Percentiles rank a stretch among this genome's conserved stretches.
Evolutionary conservation across 2,329 filamentous ascomycete species (phyloP).

Genomic region (Polytolypa hystricis): DNA sequence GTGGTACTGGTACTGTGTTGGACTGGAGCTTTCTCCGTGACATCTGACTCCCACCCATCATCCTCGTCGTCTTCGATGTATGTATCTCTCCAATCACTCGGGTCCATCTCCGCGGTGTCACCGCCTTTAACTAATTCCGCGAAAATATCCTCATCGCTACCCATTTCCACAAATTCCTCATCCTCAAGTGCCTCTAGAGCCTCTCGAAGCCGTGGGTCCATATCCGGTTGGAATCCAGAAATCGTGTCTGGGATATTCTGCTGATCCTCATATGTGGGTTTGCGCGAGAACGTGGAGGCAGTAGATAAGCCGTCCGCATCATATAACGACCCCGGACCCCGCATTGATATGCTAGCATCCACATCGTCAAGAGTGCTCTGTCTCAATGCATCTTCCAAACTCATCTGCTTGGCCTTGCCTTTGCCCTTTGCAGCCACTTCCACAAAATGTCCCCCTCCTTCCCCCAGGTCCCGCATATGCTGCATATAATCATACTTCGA

Average conservation of each 20-base stretch:
- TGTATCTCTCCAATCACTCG: slow-evolving; percentile 64
- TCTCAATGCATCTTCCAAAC: slow-evolving; percentile 73
- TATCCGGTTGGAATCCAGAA: slow-evolving; percentile 90
- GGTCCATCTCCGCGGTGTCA: slow-evolving; percentile 57
- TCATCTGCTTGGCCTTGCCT: slow-evolving; percentile 59
- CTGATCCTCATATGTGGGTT: slow-evolving; percentile 77
- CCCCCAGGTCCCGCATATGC: slow-evolving; percentile 80
- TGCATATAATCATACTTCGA: slow-evolving; percentile 99
- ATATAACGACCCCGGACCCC: slow-evolving; percentile 6
- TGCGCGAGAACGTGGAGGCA: slow-evolving; percentile 63
- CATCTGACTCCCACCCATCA: slow-evolving; percentile 90
- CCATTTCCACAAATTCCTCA: slow-evolving; percentile 79
- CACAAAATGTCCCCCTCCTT: slow-evolving; percentile 63
- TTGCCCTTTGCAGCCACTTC: slow-evolving; percentile 56
- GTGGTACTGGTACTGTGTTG: slow-evolving; percentile 24
- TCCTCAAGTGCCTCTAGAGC: slow-evolving; percentile 90
- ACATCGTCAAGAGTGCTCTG: slow-evolving; percentile 41
- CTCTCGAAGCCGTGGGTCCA: slow-evolving; percentile 87
- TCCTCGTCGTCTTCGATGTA: slow-evolving; percentile 51
- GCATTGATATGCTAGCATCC: slow-evolving; percentile 16
- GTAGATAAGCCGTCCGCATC: slow-evolving; percentile 23
- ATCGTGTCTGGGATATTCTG: slow-evolving; percentile 87
- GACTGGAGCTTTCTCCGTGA: slow-evolving; percentile 62
- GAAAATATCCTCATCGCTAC: slow-evolving; percentile 75
- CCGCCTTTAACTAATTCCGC: slow-evolving; percentile 57